Evolutionary conservation across 2,329 filamentous ascomycete genomes (phyloP), one percentile per base, ranked within the genome.

Genomic region (Colletotrichum sp.): DNA sequence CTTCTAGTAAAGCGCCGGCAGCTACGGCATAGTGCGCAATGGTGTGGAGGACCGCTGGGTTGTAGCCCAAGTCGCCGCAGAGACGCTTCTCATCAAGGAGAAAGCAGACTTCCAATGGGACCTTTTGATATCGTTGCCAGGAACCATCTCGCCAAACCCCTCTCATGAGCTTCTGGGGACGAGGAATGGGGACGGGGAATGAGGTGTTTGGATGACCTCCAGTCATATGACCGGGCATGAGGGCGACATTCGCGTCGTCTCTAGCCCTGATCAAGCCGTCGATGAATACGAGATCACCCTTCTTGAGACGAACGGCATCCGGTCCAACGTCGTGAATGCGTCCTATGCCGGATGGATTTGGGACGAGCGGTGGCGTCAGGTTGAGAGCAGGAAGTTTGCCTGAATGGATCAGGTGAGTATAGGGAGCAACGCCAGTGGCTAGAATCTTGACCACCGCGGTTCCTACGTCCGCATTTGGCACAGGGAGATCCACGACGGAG

Each of bases 1-100:
- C 84, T 1, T 81, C 76, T 4, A 72, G 55, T 4, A 90, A 77
- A 0, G 87, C 88, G 8, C 88, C 89, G 69, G 85, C 88, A 1
- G 85, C 82, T 1, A 90, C 85, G 1, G 86, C 71, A 4, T 85
- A 78, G 6, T 80, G 77, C 7, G 78, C 65, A 8, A 89, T 75
- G n/a, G 85, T 83, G 34, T 79, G 77, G 55, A 91, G 80, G 12
- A 89, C 85, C 1, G 79, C 78, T 8, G 85, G 18, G 1, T 55
- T 78, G 78, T 90, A 90, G 2, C 87, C 87, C 7, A 84, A 76
- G 16, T 79, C 71, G 1, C 77, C 70, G 0, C 78, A 15, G 3
- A 85, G 78, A 4, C 70, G 55, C n/a, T 79, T 68, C 75, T 87
- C 84, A 43, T 86, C 73, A 2, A 87, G 78, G 0, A 78, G 68